Evolutionary conservation across 176 grass and related monocot genomes (phyloP), one percentile per base, ranked within the genome.

Genomic region (Phyllostachys edulis): DNA sequence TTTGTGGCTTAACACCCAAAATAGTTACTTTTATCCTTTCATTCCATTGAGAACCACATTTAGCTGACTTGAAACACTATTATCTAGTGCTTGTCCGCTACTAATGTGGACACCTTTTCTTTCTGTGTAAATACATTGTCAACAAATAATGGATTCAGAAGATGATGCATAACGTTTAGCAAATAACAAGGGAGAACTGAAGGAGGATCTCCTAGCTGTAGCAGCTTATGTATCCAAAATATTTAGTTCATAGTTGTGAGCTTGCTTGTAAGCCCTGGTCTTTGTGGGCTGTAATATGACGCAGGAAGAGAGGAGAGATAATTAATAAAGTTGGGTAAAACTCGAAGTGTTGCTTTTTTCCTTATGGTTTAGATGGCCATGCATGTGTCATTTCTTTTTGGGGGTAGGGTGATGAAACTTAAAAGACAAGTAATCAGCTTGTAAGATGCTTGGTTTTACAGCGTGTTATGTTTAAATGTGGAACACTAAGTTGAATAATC

Each of bases 21-120:
- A 56, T 59, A n/a, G 9, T 85, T 67, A 67, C 27, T 68, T 57
- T 40, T 20, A 17, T 89, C 20, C 21, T 82, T 62, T 7, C 8
- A 4, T 44, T 67, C n/a, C 44, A 42, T 77, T 69, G 59, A 45
- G 4, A 75, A 78, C 21, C 20, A 45, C 63, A 47, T 42, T 61
- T 79, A 9, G 51, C 50, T 86, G 74, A 45, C 49, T 61, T 40
- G 36, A 38, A 70, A 42, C 26, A 17, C 21, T 63, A 7, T 29
- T 27, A 32, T 52, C 73, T 63, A 80, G 29, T 50, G 15, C 11
- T 65, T 15, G n/a, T 62, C 24, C 71, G 61, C 40, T 77, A 45
- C 11, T 49, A 21, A 2, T 80, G 16, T 56, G 3, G 63, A 27
- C 41, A 70, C 13, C 63, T 42, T 18, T 61, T n/a, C 3, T 27